These are phyloP conservation scores for Aurantiochytrium sp. DNA, from an alignment of 108 stramenopile genomes.

Conservation along the genomic window DNA sequence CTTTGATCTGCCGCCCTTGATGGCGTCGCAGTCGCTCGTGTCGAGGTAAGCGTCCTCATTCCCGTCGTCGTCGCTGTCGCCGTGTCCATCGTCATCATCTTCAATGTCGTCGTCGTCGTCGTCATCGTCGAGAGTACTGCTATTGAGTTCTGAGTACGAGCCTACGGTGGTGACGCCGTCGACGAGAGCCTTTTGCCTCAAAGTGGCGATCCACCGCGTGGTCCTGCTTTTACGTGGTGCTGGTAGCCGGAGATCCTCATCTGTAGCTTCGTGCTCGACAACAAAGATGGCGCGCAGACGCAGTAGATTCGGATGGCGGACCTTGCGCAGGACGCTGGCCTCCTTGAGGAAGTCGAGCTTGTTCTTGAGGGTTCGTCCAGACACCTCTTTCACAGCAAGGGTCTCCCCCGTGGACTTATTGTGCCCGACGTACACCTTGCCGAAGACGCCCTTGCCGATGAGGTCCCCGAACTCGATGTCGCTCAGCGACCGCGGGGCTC, in stretches of 20 bases:
- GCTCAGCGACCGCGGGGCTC: background rate
- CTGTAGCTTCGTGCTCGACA: background rate
- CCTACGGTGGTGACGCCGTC: background rate
- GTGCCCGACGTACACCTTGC: background rate
- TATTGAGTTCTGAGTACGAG: background rate
- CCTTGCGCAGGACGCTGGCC: background rate
- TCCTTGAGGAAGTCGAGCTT: slow-evolving; percentile 27
- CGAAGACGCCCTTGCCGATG: background rate
- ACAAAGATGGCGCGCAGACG: background rate
- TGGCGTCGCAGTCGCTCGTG: too few species aligned
- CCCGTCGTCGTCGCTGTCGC: too few species aligned
- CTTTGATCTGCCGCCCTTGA: too few species aligned
- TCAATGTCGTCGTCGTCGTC: too few species aligned
- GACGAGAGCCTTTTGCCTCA: background rate
- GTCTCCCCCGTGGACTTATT: background rate
- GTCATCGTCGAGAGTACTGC: too few species aligned
- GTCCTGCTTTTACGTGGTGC: background rate
- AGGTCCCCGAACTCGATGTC: slow-evolving; percentile 4
- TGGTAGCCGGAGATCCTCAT: background rate
- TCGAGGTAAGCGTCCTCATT: too few species aligned
- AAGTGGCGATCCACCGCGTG: background rate
- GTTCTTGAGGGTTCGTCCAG: background rate
- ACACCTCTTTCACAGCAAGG: background rate
- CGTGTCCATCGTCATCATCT: too few species aligned
- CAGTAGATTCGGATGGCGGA: background rate